A percentile compares a stretch with the other conserved stretches of the same genome.
phyloP scores from a whole-genome alignment of 352 stramenopile genomes.

The Phytophthora tubulina region DNA sequence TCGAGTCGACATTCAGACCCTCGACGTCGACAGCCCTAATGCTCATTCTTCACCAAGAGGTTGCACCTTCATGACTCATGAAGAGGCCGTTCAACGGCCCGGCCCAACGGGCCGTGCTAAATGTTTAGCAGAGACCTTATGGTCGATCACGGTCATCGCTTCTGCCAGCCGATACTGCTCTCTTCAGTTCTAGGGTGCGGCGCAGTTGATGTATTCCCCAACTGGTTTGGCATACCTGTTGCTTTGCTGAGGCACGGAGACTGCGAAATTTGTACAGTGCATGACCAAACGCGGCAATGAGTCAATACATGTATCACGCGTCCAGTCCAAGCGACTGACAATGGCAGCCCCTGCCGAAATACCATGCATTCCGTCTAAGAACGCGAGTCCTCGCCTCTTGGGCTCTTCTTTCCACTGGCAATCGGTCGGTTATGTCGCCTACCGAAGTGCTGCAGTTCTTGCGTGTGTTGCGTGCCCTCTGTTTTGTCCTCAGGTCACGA shows the following conservation, averaged over 20 bases:
- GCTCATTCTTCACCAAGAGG: background rate
- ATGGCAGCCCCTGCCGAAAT: constrained; percentile 26
- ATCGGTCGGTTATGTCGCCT: constrained; percentile 22
- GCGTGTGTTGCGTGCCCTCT: constrained; percentile 22
- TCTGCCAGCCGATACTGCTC: constrained; percentile 22
- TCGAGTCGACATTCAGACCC: too few relatives aligned
- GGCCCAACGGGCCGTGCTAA: too few relatives aligned
- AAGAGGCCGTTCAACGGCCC: background rate
- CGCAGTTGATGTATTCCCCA: constrained; percentile 14
- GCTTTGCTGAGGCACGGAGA: background rate
- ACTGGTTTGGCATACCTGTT: constrained; percentile 12
- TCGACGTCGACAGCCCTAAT: too few relatives aligned
- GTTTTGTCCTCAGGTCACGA: constrained; percentile 33
- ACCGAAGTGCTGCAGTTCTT: constrained; percentile 36
- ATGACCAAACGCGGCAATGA: background rate
- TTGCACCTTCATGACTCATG: constrained; percentile 7
- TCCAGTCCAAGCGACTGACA: constrained; percentile 8
- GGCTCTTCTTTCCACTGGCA: constrained; percentile 7
- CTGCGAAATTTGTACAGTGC: background rate
- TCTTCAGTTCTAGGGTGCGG: constrained; percentile 13
- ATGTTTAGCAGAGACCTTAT: constrained; percentile 15
- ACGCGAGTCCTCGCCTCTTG: constrained; percentile 3
- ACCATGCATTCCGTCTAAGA: constrained; percentile 22
- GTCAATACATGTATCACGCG: background rate
- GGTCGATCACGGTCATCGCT: constrained; percentile 5